Evolutionary conservation across 306 rosid species (phyloP), one percentile per base, ranked within the genome.

Genomic region (Inga leiocalycina): DNA sequence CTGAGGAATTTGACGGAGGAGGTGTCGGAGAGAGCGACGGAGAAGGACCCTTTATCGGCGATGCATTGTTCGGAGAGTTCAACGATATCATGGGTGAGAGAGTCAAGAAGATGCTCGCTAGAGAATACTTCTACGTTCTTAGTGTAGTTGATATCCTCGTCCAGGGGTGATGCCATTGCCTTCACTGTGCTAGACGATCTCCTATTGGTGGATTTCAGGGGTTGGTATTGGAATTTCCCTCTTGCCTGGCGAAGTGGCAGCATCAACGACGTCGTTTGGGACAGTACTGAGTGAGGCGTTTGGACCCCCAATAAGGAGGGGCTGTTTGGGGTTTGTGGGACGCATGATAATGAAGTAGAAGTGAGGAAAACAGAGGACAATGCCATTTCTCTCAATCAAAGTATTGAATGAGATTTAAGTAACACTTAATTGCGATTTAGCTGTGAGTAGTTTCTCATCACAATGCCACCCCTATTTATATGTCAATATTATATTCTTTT

Each of bases 21-120:
- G 11, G 94, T 93, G 35, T 92, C 94, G 34, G 91, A 84, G 48
- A 92, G 71, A 54, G 85, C 96, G 22, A 90, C 91, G 10, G 91
- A 65, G 84, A 90, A 92, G 45, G 77, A 66, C 1, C 92, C 90
- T 77, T 92, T 90, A 66, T 86, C 89, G 6, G 80, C 69, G 16
- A 61, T 54, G 69, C 84, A 89, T 81, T 87, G 86, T 8, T 85
- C 83, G 8, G 94, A 90, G 39, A 90, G 88, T 30, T 81, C 83
- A 24, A 90, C 82, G 6, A 87, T 74, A 86, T 92, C 89, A 77
- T 87, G 78, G 11, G 96, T 94, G 68, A 92, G 62, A 17, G 46
- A 68, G 13, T 35, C 48, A 19, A 5, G 24, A 16, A 68, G 73
- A 68, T 37, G 48, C 13, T 68, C 48, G 79, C 82, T 79, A 2